These are phyloP conservation scores for Albatrellus ellisii DNA, from an alignment of 768 basidiomycete genomes.

Conservation along the genomic window DNA sequence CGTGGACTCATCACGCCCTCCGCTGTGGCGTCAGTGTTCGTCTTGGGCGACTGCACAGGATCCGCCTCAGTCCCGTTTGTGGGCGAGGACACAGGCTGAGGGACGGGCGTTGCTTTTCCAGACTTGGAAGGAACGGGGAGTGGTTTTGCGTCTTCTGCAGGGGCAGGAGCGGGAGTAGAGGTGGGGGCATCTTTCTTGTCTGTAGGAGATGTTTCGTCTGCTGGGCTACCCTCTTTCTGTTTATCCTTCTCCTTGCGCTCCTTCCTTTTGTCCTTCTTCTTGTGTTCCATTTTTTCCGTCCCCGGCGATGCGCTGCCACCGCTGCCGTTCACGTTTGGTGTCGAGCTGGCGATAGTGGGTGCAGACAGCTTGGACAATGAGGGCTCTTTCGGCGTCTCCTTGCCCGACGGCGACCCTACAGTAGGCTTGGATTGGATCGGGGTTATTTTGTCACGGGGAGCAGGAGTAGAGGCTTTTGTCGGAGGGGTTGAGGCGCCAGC, in stretches of 20 bases:
- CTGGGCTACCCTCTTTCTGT: conserved; percentile 17
- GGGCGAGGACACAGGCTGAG: conserved; percentile 17
- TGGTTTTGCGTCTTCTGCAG: no score
- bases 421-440: conserved; percentile 2
- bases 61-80: conserved; percentile 6
- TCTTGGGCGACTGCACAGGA: conserved; percentile 7
- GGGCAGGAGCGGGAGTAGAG: no score
- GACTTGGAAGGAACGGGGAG: no score
- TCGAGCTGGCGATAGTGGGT: conserved; percentile 17
- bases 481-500: conserved; percentile 21
- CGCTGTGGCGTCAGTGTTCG: conserved; percentile 22
- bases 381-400: conserved; percentile 6
- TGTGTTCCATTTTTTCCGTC: conserved; percentile 45
- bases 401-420: no score
- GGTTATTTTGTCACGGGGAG: conserved; percentile 9
- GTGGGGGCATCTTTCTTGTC: conserved; percentile 29
- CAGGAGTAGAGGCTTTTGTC: conserved; percentile 23
- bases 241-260: conserved; percentile 29
- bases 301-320: conserved; percentile 20
- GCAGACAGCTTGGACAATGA: conserved; percentile 16
- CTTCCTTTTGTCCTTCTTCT: conserved; percentile 43
- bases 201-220: conserved; percentile 12
- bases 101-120: conserved; percentile 1
- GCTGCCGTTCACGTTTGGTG: conserved; percentile 20
- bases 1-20: conserved; percentile 32